Percentiles rank a stretch among this genome's conserved stretches.
Conservation (phyloP, 495 filamentous ascomycete genomes). For the Aspergillus wentii region DNA sequence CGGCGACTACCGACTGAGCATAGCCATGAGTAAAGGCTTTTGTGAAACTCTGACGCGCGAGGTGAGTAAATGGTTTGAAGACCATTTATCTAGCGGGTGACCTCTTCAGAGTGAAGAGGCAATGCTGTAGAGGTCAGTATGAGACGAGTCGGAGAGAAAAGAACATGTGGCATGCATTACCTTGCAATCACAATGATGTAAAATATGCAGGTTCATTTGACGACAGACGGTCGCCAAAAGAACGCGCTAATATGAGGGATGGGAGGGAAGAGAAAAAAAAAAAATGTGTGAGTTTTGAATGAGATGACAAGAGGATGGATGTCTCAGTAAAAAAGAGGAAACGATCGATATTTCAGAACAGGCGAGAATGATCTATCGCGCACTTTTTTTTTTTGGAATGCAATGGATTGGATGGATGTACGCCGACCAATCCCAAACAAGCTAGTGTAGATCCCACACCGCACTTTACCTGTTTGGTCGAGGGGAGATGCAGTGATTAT, state of each 20-base stretch:
- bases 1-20: slow-evolving; percentile 94
- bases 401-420: no score
- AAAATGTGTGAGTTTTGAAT: neutral
- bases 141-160: neutral
- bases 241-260: slow-evolving; percentile 45
- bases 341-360: no score
- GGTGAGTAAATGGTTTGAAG: slow-evolving; percentile 75
- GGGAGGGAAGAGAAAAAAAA: slow-evolving; percentile 4
- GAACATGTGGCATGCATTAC: no score
- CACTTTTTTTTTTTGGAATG: no score
- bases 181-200: slow-evolving; percentile 42
- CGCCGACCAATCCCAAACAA: no score
- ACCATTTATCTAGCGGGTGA: slow-evolving; percentile 68
- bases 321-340: no score
- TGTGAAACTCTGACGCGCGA: slow-evolving; percentile 93
- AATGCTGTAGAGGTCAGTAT: slow-evolving; percentile 23
- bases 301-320: no score
- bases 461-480: no score
- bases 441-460: no score
- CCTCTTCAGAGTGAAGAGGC: slow-evolving; percentile 48
- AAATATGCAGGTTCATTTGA: slow-evolving; percentile 63
- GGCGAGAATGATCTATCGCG: no score
- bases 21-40: slow-evolving; percentile 97
- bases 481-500: no score
- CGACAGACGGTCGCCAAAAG: slow-evolving; percentile 50